These are phyloP conservation scores for Ambrosiella beaveri DNA, from an alignment of 2,329 filamentous ascomycete species.

Conservation along the genomic window DNA sequence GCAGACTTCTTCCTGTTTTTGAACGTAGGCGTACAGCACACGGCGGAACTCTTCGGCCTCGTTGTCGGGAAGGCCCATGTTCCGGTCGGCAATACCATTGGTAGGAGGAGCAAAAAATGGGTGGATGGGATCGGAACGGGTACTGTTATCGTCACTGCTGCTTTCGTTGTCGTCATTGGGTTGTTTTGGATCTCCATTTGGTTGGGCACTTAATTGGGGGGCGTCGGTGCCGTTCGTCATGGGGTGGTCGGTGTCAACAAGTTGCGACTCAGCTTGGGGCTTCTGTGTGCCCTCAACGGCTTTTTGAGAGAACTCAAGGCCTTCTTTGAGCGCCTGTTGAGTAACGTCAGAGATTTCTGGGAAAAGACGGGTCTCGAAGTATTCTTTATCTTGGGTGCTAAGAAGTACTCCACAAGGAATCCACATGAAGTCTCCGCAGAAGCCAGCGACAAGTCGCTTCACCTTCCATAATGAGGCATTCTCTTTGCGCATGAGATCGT, in stretches of 20 bases:
- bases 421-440: constrained; percentile 61
- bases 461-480: constrained; percentile 55
- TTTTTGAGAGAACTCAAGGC: constrained; percentile 2
- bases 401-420: constrained; percentile 42
- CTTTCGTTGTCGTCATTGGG: background rate
- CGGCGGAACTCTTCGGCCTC: constrained; percentile 68
- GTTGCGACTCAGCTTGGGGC: background rate
- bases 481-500: constrained; percentile 57
- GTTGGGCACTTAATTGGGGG: background rate
- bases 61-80: constrained; percentile 50
- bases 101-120: constrained; percentile 55
- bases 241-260: background rate
- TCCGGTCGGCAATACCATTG: constrained; percentile 45
- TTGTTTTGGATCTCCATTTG: background rate
- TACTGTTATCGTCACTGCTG: constrained; percentile 13
- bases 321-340: constrained; percentile 8
- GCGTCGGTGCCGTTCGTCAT: background rate
- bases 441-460: constrained; percentile 53
- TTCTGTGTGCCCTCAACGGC: background rate
- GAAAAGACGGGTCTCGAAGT: constrained; percentile 34
- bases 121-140: constrained; percentile 37
- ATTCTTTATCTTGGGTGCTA: constrained; percentile 35
- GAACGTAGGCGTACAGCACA: constrained; percentile 57
- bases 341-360: constrained; percentile 22
- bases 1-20: constrained; percentile 73